A percentile compares a stretch with the other conserved stretches of the same genome.
phyloP scores from a whole-genome alignment of 129 eudicot species.

The Escallonia herrerae region DNA sequence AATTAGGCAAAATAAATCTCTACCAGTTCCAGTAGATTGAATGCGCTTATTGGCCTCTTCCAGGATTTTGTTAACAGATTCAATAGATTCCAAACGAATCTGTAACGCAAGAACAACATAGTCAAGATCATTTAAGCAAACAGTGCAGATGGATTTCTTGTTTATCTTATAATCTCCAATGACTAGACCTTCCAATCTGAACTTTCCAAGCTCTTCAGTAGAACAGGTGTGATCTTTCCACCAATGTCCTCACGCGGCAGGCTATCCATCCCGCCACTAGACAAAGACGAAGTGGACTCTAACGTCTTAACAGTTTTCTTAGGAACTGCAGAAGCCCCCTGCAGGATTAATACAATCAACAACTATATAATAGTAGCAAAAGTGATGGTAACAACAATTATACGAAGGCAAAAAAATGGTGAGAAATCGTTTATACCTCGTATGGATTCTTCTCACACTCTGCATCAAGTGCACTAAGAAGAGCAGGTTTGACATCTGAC shows the following conservation, averaged over 20 bases:
- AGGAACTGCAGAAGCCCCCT: constrained; percentile 88
- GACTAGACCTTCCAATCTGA: constrained; percentile 92
- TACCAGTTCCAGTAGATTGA: constrained; percentile 98
- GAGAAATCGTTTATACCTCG: constrained; percentile 47
- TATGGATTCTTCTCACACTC: constrained; percentile 97
- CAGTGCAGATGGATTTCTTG: constrained; percentile 1
- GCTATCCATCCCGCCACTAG: constrained; percentile 85
- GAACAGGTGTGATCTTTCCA: constrained; percentile 77
- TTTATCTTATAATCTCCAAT: not conserved
- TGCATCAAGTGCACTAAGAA: constrained; percentile 93
- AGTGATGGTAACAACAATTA: not conserved
- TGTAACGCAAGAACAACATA: constrained; percentile 18
- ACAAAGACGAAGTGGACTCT: constrained; percentile 44
- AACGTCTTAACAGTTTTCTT: constrained; percentile 75
- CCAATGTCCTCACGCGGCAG: constrained; percentile 99
- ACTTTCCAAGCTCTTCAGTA: constrained; percentile 90
- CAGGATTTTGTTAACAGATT: constrained; percentile 75
- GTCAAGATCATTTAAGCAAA: constrained; percentile 10
- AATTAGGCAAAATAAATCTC: not conserved
- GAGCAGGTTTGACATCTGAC: constrained; percentile 97
- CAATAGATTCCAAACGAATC: constrained; percentile 95
- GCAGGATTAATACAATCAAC: constrained; percentile 9
- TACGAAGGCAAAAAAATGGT: not conserved
- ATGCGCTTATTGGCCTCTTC: constrained; percentile 98
- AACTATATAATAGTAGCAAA: not conserved